Conservation (phyloP, 2,329 filamentous ascomycete species). For the Xylaria sp. region DNA sequence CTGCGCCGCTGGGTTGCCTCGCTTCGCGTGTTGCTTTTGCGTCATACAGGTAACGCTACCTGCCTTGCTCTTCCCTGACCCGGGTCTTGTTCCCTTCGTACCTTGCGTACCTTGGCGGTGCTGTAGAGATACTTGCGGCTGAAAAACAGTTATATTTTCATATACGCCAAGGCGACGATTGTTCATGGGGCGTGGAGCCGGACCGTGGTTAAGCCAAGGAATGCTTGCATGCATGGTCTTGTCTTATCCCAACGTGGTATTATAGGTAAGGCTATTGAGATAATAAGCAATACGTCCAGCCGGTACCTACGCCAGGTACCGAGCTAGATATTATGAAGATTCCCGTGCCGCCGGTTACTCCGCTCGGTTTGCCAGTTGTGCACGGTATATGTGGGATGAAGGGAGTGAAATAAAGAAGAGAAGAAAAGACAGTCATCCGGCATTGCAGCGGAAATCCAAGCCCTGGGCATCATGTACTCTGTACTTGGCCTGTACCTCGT, state of each 20-base stretch:
- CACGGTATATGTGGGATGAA: not conserved
- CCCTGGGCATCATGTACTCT: slow-evolving; percentile 13
- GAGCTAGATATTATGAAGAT: slow-evolving; percentile 15
- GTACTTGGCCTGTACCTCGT: not conserved
- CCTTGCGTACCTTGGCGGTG: slow-evolving; percentile 5
- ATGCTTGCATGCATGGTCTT: slow-evolving; percentile 21
- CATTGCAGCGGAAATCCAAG: slow-evolving; percentile 10
- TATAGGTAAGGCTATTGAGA: slow-evolving; percentile 36
- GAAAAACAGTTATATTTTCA: slow-evolving; percentile 9
- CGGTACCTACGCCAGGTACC: slow-evolving; percentile 8
- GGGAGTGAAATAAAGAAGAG: slow-evolving; percentile 5
- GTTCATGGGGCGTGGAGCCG: slow-evolving; percentile 14
- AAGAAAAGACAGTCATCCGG: slow-evolving; percentile 22
- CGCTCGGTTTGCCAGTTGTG: not conserved
- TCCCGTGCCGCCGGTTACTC: not conserved
- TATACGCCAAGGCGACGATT: slow-evolving; percentile 17
- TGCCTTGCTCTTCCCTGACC: not conserved
- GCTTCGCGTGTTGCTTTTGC: slow-evolving; percentile 23
- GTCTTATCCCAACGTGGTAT: slow-evolving; percentile 32
- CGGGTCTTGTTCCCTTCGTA: not conserved
- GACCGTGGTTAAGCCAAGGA: slow-evolving; percentile 9
- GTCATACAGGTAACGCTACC: slow-evolving; percentile 19
- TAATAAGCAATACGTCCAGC: slow-evolving; percentile 36
- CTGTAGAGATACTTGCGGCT: slow-evolving; percentile 26
- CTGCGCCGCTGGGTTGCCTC: slow-evolving; percentile 29